phyloP scores from a whole-genome alignment of 2,329 filamentous ascomycete genomes.

The Claviceps sp. region DNA sequence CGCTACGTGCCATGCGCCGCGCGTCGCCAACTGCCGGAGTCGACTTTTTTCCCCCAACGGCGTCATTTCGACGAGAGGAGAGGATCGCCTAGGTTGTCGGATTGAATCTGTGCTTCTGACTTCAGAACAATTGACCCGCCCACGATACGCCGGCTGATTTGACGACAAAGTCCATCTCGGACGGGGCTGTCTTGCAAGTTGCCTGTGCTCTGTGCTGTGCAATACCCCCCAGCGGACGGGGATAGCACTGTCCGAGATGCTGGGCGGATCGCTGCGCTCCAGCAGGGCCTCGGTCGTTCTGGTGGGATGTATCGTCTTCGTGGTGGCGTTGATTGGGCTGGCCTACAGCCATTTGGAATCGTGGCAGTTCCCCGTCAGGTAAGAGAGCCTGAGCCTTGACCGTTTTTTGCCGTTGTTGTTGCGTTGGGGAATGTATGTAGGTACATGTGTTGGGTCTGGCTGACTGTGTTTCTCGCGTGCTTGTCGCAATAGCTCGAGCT shows the following conservation, averaged over 20 bases:
- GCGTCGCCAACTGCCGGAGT: too few relatives aligned
- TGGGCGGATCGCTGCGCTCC: slow-evolving; percentile 17
- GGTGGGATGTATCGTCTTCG: slow-evolving; percentile 18
- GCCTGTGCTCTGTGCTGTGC: not conserved
- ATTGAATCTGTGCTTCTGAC: too few relatives aligned
- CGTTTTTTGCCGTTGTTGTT: not conserved
- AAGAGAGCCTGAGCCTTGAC: not conserved
- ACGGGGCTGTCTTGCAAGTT: not conserved
- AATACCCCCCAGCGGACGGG: not conserved
- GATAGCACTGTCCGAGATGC: slow-evolving; percentile 10
- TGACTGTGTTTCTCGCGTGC: not conserved
- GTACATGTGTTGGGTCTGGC: not conserved
- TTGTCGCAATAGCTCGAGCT: not conserved
- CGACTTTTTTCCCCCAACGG: too few relatives aligned
- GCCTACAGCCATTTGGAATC: slow-evolving; percentile 20
- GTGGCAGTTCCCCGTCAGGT: slow-evolving; percentile 13
- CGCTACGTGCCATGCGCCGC: too few relatives aligned
- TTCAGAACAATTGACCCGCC: not conserved
- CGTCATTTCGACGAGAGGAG: too few relatives aligned
- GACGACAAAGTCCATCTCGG: not conserved
- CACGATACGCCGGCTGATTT: not conserved
- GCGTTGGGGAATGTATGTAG: too few relatives aligned
- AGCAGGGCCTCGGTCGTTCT: slow-evolving; percentile 17
- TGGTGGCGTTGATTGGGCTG: slow-evolving; percentile 19
- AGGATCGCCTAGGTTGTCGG: too few relatives aligned